A percentile compares a stretch with the other conserved stretches of the same genome.
phyloP scores from a whole-genome alignment of 192 early-diverging fungal genomes.

The Entrophospora sp. region DNA sequence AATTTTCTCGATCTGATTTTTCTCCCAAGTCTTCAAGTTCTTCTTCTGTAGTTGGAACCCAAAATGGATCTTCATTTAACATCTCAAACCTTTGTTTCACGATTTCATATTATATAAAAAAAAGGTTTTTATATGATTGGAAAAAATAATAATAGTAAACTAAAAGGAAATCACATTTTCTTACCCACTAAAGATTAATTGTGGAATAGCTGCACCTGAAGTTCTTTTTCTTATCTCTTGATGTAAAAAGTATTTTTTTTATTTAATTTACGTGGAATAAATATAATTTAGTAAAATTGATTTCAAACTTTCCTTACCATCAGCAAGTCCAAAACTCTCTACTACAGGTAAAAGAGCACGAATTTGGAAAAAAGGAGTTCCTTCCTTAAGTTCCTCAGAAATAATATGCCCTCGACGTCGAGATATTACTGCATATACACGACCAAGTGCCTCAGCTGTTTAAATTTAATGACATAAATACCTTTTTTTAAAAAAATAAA shows the following conservation, averaged over 20 bases:
- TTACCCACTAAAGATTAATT: slow-evolving; percentile 86
- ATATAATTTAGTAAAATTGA: slow-evolving; percentile 2
- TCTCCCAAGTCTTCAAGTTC: slow-evolving; percentile 97
- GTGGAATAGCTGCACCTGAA: slow-evolving; percentile 89
- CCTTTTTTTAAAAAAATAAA: no score
- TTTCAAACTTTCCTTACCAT: slow-evolving; percentile 41
- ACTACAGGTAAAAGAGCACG: slow-evolving; percentile 82
- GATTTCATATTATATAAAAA: neutral
- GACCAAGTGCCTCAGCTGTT: slow-evolving; percentile 85
- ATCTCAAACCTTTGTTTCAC: slow-evolving; percentile 60
- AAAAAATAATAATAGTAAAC: neutral
- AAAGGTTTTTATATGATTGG: neutral
- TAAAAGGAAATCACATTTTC: neutral
- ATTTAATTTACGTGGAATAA: neutral
- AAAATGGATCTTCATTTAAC: slow-evolving; percentile 92
- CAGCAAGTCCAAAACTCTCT: slow-evolving; percentile 98
- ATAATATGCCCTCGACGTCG: slow-evolving; percentile 85
- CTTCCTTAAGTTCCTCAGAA: slow-evolving; percentile 95
- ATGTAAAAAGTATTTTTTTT: neutral
- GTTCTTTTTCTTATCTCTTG: slow-evolving; percentile 93
- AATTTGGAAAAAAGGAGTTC: slow-evolving; percentile 93
- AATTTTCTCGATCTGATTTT: slow-evolving; percentile 92
- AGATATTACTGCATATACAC: slow-evolving; percentile 90
- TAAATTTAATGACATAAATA: no score
- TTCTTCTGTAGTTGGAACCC: slow-evolving; percentile 96